A percentile compares a stretch with the other conserved stretches of the same genome.
phyloP scores from a whole-genome alignment of 495 filamentous ascomycete species.

The Paragyromitra xinjiangensis region DNA sequence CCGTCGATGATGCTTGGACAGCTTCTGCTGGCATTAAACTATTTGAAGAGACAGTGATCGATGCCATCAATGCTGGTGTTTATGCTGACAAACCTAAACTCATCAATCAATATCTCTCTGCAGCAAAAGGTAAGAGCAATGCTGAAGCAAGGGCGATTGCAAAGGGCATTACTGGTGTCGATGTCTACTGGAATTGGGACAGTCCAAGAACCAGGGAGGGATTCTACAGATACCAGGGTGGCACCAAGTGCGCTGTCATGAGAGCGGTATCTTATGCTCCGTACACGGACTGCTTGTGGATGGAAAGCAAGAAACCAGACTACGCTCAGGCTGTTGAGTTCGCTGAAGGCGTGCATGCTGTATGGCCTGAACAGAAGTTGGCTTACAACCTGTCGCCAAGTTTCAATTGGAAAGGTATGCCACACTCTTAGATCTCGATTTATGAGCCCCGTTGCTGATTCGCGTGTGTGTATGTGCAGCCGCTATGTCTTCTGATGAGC shows the following conservation, averaged over 20 bases:
- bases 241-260: slow-evolving; percentile 90
- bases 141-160: slow-evolving; percentile 83
- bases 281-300: slow-evolving; percentile 96
- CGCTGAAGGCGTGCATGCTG: slow-evolving; percentile 89
- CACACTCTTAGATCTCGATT: neutral
- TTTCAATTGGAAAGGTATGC: slow-evolving; percentile 90
- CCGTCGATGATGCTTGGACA: slow-evolving; percentile 90
- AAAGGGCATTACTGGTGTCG: slow-evolving; percentile 78
- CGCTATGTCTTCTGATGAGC: slow-evolving; percentile 90
- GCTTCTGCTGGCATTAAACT: slow-evolving; percentile 85
- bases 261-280: slow-evolving; percentile 91
- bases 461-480: slow-evolving; percentile 56
- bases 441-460: slow-evolving; percentile 7
- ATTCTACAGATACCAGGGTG: slow-evolving; percentile 90
- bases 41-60: slow-evolving; percentile 87
- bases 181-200: slow-evolving; percentile 95
- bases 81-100: slow-evolving; percentile 74
- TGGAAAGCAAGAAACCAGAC: slow-evolving; percentile 97
- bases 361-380: slow-evolving; percentile 97
- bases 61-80: slow-evolving; percentile 72
- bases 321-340: slow-evolving; percentile 93
- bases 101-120: slow-evolving; percentile 69
- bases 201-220: slow-evolving; percentile 88
- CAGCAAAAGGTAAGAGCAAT: slow-evolving; percentile 84
- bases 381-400: slow-evolving; percentile 97